These are phyloP conservation scores for Sugiyamaella marilandica DNA, from an alignment of 805 yeast species.

Conservation along the genomic window DNA sequence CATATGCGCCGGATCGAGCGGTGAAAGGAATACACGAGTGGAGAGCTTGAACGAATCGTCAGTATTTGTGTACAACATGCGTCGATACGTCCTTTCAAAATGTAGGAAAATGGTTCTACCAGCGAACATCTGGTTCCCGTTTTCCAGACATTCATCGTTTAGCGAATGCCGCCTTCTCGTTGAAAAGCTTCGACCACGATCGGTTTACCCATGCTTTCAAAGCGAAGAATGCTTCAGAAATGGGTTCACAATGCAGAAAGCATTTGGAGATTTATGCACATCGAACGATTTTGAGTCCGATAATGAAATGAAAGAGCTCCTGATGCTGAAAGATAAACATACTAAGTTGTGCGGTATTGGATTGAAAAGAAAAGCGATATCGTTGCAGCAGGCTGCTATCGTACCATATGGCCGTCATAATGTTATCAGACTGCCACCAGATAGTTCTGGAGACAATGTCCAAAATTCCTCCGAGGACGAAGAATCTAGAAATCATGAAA, in stretches of 20 bases:
- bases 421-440: not conserved
- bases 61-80: constrained; percentile 12
- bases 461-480: not conserved
- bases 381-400: not conserved
- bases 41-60: not conserved
- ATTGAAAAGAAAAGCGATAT: not conserved
- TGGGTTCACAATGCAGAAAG: constrained; percentile 14
- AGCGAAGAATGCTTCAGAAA: constrained; percentile 1
- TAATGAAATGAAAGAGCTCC: constrained; percentile 2
- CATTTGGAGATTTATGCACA: constrained; percentile 19
- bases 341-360: not conserved
- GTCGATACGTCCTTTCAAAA: constrained; percentile 18
- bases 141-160: constrained; percentile 32
- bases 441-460: not conserved
- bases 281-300: constrained; percentile 13
- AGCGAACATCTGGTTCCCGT: constrained; percentile 24
- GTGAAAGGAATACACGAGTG: too few relatives aligned
- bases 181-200: constrained; percentile 18
- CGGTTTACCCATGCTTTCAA: constrained; percentile 20
- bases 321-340: not conserved
- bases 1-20: not conserved
- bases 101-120: constrained; percentile 19
- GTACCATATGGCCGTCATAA: too few relatives aligned
- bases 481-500: not conserved
- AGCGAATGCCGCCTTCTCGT: constrained; percentile 24